Evolutionary conservation across 768 basidiomycete genomes (phyloP).

Genomic region (Xerocomellus amylosporus): DNA sequence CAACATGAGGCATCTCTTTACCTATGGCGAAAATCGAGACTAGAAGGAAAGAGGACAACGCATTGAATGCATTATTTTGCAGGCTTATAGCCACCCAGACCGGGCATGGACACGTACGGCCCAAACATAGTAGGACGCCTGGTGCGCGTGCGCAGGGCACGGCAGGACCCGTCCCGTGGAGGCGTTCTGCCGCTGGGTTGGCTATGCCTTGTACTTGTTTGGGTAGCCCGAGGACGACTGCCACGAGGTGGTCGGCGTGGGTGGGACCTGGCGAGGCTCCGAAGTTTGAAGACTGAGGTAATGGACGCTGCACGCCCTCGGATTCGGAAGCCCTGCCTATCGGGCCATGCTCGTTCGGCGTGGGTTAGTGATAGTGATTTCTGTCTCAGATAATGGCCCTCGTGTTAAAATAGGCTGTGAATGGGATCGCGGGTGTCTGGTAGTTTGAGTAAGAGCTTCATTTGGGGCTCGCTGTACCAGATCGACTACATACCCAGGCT

Average conservation of each 20-base stretch:
- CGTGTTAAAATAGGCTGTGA: too few relatives aligned
- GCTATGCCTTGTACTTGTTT: conserved; percentile 3
- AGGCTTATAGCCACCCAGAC: conserved; percentile 23
- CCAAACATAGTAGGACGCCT: conserved; percentile 22
- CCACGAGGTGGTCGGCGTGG: conserved; percentile 14
- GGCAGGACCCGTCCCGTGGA: conserved; percentile 18
- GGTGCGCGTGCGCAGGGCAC: conserved; percentile 17
- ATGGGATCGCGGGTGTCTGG: too few relatives aligned
- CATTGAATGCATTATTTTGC: neutral
- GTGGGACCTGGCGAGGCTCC: neutral
- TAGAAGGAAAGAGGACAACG: conserved; percentile 10
- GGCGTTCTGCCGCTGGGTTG: neutral
- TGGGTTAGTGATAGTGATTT: neutral
- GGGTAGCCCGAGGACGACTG: neutral
- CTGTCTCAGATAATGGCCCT: neutral
- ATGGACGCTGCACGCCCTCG: conserved; percentile 18
- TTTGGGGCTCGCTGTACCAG: too few relatives aligned
- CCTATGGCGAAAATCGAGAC: conserved; percentile 1
- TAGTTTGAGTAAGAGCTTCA: too few relatives aligned
- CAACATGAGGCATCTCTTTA: conserved; percentile 21
- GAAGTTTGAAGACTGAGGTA: conserved; percentile 15
- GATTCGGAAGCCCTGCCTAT: conserved; percentile 9
- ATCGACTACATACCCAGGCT: too few relatives aligned
- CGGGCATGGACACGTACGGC: conserved; percentile 15
- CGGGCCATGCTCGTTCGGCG: conserved; percentile 16